Percentiles rank a stretch among this genome's conserved stretches.
These are phyloP conservation scores for Phellopilus nigrolimitatus DNA, from an alignment of 1,284 basidiomycete genomes.

Conservation along the genomic window DNA sequence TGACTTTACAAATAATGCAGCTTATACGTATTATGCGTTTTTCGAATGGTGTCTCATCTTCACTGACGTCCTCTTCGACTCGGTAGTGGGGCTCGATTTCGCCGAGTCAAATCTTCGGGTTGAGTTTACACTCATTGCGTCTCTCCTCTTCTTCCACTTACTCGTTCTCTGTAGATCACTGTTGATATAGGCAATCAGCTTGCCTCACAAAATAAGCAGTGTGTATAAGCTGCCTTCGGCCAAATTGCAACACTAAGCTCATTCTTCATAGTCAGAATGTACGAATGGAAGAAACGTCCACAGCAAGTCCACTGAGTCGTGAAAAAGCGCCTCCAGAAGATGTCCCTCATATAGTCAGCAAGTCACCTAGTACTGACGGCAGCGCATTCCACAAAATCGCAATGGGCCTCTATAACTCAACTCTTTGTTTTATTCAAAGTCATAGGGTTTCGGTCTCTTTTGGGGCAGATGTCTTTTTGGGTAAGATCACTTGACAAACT, in stretches of 20 bases:
- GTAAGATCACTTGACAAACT: constrained; percentile 29
- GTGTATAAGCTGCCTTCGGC: constrained; percentile 2
- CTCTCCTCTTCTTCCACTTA: neutral
- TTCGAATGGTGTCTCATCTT: constrained; percentile 86
- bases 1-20: constrained; percentile 33
- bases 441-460: constrained; percentile 35
- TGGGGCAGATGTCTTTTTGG: constrained; percentile 38
- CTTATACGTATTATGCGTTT: constrained; percentile 81
- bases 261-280: too few species aligned
- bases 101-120: constrained; percentile 49
- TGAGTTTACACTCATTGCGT: constrained; percentile 17
- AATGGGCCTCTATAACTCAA: neutral
- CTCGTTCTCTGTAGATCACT: neutral
- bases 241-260: neutral
- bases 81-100: constrained; percentile 62
- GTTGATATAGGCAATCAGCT: neutral
- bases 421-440: neutral
- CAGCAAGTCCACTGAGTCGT: neutral
- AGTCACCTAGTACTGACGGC: neutral
- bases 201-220: neutral
- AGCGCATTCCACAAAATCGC: neutral
- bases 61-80: constrained; percentile 77
- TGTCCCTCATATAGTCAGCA: too few species aligned
- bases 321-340: neutral
- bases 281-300: too few species aligned